These are phyloP conservation scores for Dioscorea alata DNA, from an alignment of 106 monocot species.

Conservation along the genomic window DNA sequence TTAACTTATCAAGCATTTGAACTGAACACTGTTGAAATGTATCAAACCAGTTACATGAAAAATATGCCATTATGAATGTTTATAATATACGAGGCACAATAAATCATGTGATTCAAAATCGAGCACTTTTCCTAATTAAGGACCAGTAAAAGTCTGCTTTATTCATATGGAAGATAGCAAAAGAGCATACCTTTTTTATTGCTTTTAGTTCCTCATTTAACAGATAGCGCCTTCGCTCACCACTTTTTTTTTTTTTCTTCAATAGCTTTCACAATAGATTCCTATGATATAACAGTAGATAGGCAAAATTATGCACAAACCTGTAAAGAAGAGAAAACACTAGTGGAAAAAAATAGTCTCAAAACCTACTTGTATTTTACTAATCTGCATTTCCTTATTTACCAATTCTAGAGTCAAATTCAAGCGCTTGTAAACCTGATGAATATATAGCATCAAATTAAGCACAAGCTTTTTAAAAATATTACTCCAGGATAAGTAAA, in stretches of 20 bases:
- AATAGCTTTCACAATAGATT: slow-evolving; percentile 97
- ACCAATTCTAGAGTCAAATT: slow-evolving; percentile 85
- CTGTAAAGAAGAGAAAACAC: background rate
- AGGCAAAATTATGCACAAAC: background rate
- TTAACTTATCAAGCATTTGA: no score
- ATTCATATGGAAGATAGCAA: background rate
- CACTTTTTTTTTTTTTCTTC: slow-evolving; percentile 94
- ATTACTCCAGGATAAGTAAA: no score
- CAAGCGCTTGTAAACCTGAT: slow-evolving; percentile 82
- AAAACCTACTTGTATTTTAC: slow-evolving; percentile 70
- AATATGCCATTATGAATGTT: no score
- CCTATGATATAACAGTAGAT: slow-evolving; percentile 31
- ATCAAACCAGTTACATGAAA: no score
- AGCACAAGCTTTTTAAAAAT: no score
- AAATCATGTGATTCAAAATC: no score
- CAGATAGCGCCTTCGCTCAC: slow-evolving; percentile 89
- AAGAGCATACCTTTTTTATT: slow-evolving; percentile 77
- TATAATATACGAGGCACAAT: no score
- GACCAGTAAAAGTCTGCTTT: no score
- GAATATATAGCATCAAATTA: background rate
- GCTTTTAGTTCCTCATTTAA: slow-evolving; percentile 98
- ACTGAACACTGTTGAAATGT: no score
- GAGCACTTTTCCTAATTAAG: no score
- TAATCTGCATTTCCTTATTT: slow-evolving; percentile 96
- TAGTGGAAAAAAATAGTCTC: background rate